Evolutionary conservation across 2,329 filamentous ascomycete genomes (phyloP), one percentile per base, ranked within the genome.

Genomic region (Clarireedia paspali): DNA sequence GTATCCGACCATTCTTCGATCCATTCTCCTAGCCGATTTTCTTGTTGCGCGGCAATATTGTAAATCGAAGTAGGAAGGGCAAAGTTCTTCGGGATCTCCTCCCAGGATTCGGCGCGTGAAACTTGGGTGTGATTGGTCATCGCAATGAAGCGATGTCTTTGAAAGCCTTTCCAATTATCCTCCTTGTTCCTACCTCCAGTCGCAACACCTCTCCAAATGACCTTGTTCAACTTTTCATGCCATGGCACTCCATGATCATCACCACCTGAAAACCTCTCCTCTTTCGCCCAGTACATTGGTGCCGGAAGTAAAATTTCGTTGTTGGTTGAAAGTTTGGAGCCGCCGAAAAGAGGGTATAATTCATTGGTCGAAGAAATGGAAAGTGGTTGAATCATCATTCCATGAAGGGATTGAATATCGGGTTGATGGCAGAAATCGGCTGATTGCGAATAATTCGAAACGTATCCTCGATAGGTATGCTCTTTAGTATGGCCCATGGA

Each of bases 181-280:
- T 70, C 14, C 71, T 4, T 67, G 61, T 58, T 74, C 70, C 70
- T 70, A 70, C 83, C 84, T 5, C 83, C 84, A 2, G 82, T 84
- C 2, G 81, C 82, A 2, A 81, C 79, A 50, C 84, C 84, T 26
- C 84, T 80, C 84, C 84, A 88, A 34, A 85, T 72, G 30, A 82
- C 70, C 7, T 73, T 73, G 50, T 79, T 71, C 36, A 71, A 71
- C 70, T 88, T 88, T 23, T 75, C 64, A 1, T 72, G 66, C 84
- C 85, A 87, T 2, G 72, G 66, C 3, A 75, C 71, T 39, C 84
- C 83, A 57, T 80, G 78, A n/a, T 72, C 68, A 23, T 74, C 69
- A 48, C 79, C 77, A 50, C 83, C 83, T 2, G 77, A 77, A 67
- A 85, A 86, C 47, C 79, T 76, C n/a, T 76, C 73, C 61, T 85